These are phyloP conservation scores for Boletus sensibilis DNA, from an alignment of 768 basidiomycete species.

Conservation along the genomic window DNA sequence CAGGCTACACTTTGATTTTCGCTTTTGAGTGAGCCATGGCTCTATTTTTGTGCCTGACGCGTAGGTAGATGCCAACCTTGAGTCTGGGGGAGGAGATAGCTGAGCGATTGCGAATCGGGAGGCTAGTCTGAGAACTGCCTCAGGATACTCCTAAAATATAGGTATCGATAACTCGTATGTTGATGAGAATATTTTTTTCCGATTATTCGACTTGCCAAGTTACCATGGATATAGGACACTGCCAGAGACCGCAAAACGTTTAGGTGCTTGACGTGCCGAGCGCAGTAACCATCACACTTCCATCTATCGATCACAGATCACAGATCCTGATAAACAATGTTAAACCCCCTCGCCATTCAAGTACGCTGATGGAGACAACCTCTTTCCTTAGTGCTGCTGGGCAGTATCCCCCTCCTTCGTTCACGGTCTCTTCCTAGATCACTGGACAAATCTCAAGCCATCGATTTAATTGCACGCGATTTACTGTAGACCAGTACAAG, in stretches of 20 bases:
- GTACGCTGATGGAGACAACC: background rate
- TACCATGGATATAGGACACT: background rate
- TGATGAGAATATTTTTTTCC: background rate
- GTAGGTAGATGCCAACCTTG: background rate
- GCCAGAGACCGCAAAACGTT: too few species aligned
- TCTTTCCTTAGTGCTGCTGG: constrained; percentile 12
- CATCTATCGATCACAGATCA: background rate
- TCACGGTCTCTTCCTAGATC: background rate
- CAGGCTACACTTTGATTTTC: background rate
- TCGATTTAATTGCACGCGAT: background rate
- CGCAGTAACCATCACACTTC: constrained; percentile 2
- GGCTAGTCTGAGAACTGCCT: too few species aligned
- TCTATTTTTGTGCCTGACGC: background rate
- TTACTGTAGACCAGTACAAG: background rate
- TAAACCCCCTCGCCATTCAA: constrained; percentile 12
- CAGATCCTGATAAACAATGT: constrained; percentile 11
- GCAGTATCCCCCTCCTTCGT: constrained; percentile 5
- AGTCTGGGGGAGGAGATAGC: too few species aligned
- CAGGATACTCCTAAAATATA: too few species aligned
- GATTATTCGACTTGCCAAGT: background rate
- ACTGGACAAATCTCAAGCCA: background rate
- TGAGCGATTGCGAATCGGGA: too few species aligned
- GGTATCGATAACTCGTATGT: background rate
- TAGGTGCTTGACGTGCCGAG: too few species aligned
- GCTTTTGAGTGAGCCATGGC: too few species aligned